Evolutionary conservation across 129 eudicot genomes (phyloP), one percentile per base, ranked within the genome.

Genomic region (Kitagawia praeruptora): DNA sequence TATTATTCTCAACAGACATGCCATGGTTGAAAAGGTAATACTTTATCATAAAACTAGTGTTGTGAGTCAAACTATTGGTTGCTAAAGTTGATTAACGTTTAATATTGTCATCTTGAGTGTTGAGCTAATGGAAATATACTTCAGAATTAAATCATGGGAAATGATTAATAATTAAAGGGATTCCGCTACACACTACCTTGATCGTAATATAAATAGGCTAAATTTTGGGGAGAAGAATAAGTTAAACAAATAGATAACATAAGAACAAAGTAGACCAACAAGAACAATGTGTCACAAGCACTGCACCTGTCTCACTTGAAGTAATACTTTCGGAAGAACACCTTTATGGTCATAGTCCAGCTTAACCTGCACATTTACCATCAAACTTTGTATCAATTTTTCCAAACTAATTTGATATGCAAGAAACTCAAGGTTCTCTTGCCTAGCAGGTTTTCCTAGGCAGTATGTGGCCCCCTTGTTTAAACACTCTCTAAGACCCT

Each of bases 261-360:
- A 0, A 46, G 15, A 13, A 31, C 37, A 45, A 25, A 44, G 18
- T 4, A 37, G 46, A 54, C 39, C 46, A 67, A 76, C 40, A 37
- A 53, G 39, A 61, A 72, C 38, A 47, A 28, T 75, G 77, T 64
- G 73, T 31, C 40, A 67, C 73, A 25, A 19, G 34, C 70, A 45
- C 85, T 88, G 77, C 74, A 92, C 98, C 97, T 94, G 98, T 5
- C 90, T 82, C 82, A 86, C 93, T 84, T 85, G 92, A 80, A 87
- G 87, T 79, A 92, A 51, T 63, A 96, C 88, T 87, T 96, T 92
- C 48, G 97, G 93, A 78, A 96, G 96, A 66, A 96, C 95, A 63
- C 99, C 97, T 86, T 89, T 92, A 82, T 89, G 86, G 70, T 85
- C 87, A 76, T 88, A 91, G 54, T 53, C 89, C 90, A 92, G 85